These are phyloP conservation scores for Boletus rex-veris DNA, from an alignment of 768 basidiomycete genomes.

Conservation along the genomic window DNA sequence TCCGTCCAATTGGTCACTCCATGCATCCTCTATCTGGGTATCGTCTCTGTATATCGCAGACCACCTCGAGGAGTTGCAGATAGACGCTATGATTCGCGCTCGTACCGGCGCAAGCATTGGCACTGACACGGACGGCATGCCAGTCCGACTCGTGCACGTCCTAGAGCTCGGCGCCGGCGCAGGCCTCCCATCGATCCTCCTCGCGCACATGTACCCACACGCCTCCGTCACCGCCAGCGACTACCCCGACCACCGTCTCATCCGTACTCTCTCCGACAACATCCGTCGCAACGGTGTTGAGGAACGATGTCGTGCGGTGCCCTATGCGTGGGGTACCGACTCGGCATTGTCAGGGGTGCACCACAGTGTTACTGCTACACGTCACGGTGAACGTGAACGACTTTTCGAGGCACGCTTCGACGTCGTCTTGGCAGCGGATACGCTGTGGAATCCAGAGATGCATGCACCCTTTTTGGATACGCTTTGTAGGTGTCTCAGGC, in stretches of 20 bases:
- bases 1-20: constrained; percentile 68
- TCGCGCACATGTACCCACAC: constrained; percentile 48
- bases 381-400: no score
- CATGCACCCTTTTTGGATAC: constrained; percentile 55
- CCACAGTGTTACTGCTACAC: not conserved
- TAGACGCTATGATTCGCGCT: constrained; percentile 26
- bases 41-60: constrained; percentile 66
- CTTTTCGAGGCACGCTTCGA: constrained; percentile 43
- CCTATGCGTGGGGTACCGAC: constrained; percentile 67
- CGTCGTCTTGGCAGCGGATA: constrained; percentile 69
- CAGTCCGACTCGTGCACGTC: constrained; percentile 36
- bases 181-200: constrained; percentile 67
- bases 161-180: constrained; percentile 75
- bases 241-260: constrained; percentile 65
- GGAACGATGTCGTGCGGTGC: constrained; percentile 46
- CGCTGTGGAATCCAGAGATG: constrained; percentile 68
- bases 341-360: not conserved
- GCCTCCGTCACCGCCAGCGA: constrained; percentile 55
- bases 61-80: constrained; percentile 48
- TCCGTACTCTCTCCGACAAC: constrained; percentile 56
- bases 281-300: constrained; percentile 47
- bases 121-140: constrained; percentile 2
- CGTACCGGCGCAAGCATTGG: not conserved
- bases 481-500: constrained; percentile 46
- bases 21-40: constrained; percentile 76